Conservation (phyloP, 305 asterid species). For the Fraxinus baroniana region DNA sequence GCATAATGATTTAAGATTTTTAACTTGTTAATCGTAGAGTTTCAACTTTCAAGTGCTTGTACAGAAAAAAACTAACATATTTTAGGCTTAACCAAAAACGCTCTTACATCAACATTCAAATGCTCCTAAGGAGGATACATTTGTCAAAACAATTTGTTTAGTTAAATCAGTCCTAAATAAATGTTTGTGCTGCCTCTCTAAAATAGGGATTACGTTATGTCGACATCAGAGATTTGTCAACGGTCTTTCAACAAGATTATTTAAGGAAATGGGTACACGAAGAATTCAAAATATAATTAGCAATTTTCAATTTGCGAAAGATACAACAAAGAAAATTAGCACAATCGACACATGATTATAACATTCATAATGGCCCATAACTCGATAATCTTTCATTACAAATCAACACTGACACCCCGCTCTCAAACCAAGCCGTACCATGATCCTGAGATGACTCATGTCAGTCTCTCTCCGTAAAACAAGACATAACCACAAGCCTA, state of each 20-base stretch:
- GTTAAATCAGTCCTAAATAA: neutral
- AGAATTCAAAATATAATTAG: neutral
- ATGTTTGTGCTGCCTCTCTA: neutral
- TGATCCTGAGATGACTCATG: neutral
- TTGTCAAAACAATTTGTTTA: neutral
- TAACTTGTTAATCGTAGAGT: neutral
- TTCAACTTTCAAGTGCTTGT: neutral
- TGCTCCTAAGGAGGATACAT: neutral
- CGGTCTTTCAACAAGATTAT: neutral
- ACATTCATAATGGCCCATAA: neutral
- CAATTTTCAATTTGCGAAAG: neutral
- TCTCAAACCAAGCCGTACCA: neutral
- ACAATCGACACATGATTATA: neutral
- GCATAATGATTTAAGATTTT: no score
- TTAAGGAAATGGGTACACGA: neutral
- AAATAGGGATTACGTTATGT: neutral
- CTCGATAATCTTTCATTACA: neutral
- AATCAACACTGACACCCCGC: neutral
- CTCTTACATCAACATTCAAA: neutral
- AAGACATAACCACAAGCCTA: neutral
- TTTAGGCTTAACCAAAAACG: neutral
- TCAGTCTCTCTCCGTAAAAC: neutral
- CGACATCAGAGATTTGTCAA: neutral
- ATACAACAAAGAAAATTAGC: neutral
- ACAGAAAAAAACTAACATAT: neutral